These are phyloP conservation scores for Apiospora malaysiana DNA, from an alignment of 2,329 filamentous ascomycete species.

Conservation along the genomic window DNA sequence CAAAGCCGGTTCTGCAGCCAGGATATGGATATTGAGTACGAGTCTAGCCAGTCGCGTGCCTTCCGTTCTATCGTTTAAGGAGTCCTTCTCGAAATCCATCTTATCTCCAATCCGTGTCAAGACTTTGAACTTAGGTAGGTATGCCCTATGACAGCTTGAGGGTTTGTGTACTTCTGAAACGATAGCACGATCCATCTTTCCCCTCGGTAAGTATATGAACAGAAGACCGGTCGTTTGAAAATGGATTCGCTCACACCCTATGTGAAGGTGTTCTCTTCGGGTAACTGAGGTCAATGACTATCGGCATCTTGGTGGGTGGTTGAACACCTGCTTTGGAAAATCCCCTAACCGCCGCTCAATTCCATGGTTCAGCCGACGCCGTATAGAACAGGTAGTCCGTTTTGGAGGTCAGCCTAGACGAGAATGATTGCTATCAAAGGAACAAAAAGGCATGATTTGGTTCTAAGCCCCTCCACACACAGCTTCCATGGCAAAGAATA, in stretches of 20 bases:
- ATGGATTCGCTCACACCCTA: too few species aligned
- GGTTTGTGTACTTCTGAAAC: too few species aligned
- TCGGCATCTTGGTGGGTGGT: neutral
- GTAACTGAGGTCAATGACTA: neutral
- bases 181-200: too few species aligned
- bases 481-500: neutral
- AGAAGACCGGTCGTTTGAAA: too few species aligned
- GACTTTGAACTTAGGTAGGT: neutral
- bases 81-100: neutral
- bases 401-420: neutral
- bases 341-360: neutral
- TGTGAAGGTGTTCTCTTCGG: neutral
- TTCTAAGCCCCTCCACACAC: neutral
- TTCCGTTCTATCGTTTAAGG: neutral
- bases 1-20: neutral
- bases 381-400: too few species aligned
- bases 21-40: neutral
- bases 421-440: too few species aligned
- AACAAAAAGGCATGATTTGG: neutral
- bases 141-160: too few species aligned
- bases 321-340: too few species aligned
- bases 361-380: neutral
- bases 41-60: neutral
- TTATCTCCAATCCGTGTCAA: neutral
- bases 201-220: too few species aligned